Percentiles rank a stretch among this genome's conserved stretches.
Conservation (phyloP, 306 rosid genomes). For the Medicago ruthenica region DNA sequence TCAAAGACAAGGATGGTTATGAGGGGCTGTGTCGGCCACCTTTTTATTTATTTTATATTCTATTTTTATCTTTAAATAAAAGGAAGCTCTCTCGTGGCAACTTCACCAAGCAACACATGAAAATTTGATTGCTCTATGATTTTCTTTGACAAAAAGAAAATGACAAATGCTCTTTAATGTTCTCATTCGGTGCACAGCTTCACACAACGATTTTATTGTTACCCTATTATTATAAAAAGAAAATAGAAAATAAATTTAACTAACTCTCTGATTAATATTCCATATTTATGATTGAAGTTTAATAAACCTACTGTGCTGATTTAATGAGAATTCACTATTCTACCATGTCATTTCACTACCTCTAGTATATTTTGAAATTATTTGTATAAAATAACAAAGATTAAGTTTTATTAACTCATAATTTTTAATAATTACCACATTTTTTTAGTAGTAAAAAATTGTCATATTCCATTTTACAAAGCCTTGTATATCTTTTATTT, state of each 20-base stretch:
- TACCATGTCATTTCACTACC: no score
- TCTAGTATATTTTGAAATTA: no score
- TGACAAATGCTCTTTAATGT: conserved; percentile 3
- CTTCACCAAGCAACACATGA: conserved; percentile 50
- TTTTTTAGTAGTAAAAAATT: no score
- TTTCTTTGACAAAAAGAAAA: neutral
- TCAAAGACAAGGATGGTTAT: conserved; percentile 41
- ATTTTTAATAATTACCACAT: no score
- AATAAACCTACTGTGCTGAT: no score
- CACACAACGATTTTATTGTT: neutral
- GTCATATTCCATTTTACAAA: no score
- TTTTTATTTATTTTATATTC: neutral
- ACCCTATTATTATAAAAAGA: no score
- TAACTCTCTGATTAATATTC: neutral
- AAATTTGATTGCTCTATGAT: conserved; percentile 40
- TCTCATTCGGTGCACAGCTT: neutral
- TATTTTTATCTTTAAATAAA: conserved; percentile 50
- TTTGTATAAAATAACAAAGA: no score
- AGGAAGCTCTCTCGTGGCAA: conserved; percentile 62
- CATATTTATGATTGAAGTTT: no score
- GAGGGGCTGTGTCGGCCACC: conserved; percentile 81
- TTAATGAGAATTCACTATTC: no score
- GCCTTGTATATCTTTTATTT: no score
- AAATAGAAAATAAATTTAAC: neutral
- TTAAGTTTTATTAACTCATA: no score